Base-by-base conservation (phyloP, 2,329 filamentous ascomycete genomes). In the Fusarium pseudonygamai region DNA sequence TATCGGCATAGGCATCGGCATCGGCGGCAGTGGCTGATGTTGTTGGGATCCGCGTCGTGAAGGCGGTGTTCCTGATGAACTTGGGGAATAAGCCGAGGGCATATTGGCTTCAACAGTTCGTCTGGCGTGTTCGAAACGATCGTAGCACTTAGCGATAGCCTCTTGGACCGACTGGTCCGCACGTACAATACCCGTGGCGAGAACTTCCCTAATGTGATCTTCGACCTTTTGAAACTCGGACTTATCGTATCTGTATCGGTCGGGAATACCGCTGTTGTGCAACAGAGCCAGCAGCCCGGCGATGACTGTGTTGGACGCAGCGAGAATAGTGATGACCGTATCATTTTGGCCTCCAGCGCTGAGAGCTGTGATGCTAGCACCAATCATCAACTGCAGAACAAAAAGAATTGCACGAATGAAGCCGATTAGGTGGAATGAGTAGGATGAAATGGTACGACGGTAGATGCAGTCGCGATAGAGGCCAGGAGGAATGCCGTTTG, bases 241-340 rank as follows among this genome's bases (percentile, higher is more conserved):
- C 72, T 83, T 84, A 74, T 88, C 83, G 56, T 83, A 84, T 34
- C 86, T 82, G 71, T 88, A 88, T 13, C 86, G 80, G 67, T 88
- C 85, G 6, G 87, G 87, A 24, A 89, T 75, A 3, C 87, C 87
- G 66, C 85, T 88, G 75, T 88, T 88, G 78, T 88, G 86, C 64
- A 89, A 73, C 22, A 88, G 79, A 6, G 86, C 87, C 9, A 89
- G 80, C 12, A 88, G 74, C 4, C 87, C 87, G 13, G 87, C 85
- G 45, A 84, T 81, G 61, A 87, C 78, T 1, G 87, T 89, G 75
- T 88, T 88, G 64, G 83, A 73, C 11, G 85, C 86, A 3, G 85
- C 87, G 13, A 88, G 82, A n/a, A 84, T 67, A 6, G 87, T 88
- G 62, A 88, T 86, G 22, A 82, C 78, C 3, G 80, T 83, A 18